Conservation (phyloP, 345 rosid species). For the Murraya paniculata region DNA sequence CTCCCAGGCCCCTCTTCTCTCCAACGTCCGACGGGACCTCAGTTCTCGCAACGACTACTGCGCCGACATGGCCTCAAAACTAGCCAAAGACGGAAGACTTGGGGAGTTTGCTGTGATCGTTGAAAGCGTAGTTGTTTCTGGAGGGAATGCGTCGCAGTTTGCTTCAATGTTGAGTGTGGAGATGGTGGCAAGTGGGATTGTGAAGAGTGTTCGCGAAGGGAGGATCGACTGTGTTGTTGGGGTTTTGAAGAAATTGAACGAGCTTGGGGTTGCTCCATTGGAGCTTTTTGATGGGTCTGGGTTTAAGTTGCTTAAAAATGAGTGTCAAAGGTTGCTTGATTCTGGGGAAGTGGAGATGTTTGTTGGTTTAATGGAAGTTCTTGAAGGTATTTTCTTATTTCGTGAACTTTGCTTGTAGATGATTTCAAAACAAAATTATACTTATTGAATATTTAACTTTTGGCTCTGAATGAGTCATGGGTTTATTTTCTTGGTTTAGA, state of each 20-base stretch:
- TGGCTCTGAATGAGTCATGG: slow-evolving; percentile 11
- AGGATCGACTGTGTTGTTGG: slow-evolving; percentile 44
- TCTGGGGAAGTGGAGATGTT: slow-evolving; percentile 48
- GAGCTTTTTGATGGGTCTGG: slow-evolving; percentile 44
- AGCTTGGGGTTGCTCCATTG: slow-evolving; percentile 54
- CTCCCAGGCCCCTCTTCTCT: slow-evolving; percentile 22
- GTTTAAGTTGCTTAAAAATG: slow-evolving; percentile 46
- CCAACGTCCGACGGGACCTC: slow-evolving; percentile 39
- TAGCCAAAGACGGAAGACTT: slow-evolving; percentile 68
- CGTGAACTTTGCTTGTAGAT: not conserved
- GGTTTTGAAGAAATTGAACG: slow-evolving; percentile 49
- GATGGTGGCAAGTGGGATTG: slow-evolving; percentile 49
- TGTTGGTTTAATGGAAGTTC: slow-evolving; percentile 64
- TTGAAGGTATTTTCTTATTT: slow-evolving; percentile 45
- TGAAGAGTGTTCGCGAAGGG: slow-evolving; percentile 52
- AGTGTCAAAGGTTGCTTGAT: slow-evolving; percentile 50
- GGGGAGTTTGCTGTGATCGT: slow-evolving; percentile 54
- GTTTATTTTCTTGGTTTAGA: slow-evolving; percentile 43
- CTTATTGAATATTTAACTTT: not conserved
- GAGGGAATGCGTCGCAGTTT: slow-evolving; percentile 48
- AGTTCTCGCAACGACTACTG: slow-evolving; percentile 32
- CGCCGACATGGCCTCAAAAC: slow-evolving; percentile 59
- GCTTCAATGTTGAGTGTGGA: slow-evolving; percentile 38
- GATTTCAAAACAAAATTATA: not conserved
- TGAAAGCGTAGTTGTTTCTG: slow-evolving; percentile 55